Evolutionary conservation across 306 rosid genomes (phyloP).

Genomic region (Pyrus bretschneideri): DNA sequence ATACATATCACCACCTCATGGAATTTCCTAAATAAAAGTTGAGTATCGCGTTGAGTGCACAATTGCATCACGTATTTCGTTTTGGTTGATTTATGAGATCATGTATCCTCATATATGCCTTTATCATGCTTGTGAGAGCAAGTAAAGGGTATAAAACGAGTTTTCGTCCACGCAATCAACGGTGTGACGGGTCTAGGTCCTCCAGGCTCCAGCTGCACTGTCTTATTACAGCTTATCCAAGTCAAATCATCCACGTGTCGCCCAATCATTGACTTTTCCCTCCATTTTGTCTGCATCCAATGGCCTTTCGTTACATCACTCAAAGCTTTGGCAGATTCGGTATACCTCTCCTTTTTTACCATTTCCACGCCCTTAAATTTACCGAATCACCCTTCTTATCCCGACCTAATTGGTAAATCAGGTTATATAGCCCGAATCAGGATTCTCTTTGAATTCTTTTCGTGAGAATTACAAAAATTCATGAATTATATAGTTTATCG

Average conservation of each 20-base stretch:
- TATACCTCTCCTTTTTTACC: constrained; percentile 3
- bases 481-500: rapidly evolving
- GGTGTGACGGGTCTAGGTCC: constrained; percentile 26
- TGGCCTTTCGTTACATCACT: constrained; percentile 49
- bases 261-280: constrained; percentile 27
- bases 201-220: constrained; percentile 15
- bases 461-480: too few species aligned
- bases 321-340: constrained; percentile 29
- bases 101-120: neutral
- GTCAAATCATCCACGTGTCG: constrained; percentile 42
- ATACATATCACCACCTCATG: too few species aligned
- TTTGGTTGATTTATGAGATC: neutral
- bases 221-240: neutral
- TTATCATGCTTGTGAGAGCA: constrained; percentile 5
- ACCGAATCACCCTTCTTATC: constrained; percentile 25
- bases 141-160: constrained; percentile 1
- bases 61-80: neutral
- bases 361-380: neutral
- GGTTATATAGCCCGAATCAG: neutral
- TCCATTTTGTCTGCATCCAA: constrained; percentile 31
- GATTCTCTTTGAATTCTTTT: too few species aligned
- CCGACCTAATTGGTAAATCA: neutral
- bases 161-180: constrained; percentile 37
- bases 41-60: neutral
- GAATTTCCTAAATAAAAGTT: too few species aligned